A percentile compares a stretch with the other conserved stretches of the same genome.
Evolutionary conservation across 23 red algal genomes (phyloP).

Genomic region (Agarophyton chilense): DNA sequence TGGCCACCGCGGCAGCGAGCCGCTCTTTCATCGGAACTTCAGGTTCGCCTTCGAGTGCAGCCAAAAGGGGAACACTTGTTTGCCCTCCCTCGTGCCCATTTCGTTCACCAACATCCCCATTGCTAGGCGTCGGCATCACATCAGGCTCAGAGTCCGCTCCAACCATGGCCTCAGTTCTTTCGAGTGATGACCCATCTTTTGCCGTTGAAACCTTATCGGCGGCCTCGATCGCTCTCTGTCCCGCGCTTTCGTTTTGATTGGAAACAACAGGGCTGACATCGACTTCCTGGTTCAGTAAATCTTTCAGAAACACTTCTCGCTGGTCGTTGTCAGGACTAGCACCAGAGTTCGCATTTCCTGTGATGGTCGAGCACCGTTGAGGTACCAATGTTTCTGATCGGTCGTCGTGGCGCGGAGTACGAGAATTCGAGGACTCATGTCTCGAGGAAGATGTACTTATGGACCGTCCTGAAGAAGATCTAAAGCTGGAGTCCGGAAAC

Average conservation of each 20-base stretch:
- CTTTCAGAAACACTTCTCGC: background rate
- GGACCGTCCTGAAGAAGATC: background rate
- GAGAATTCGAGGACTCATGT: background rate
- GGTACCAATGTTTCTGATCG: background rate
- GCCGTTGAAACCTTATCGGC: background rate
- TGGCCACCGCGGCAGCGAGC: constrained; percentile 52
- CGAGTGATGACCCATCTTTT: background rate
- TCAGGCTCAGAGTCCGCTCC: background rate
- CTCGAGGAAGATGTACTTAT: background rate
- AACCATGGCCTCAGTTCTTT: background rate
- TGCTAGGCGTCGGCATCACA: background rate
- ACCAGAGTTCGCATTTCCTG: background rate
- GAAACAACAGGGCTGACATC: background rate
- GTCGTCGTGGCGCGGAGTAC: background rate
- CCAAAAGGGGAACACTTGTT: background rate
- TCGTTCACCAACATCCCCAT: no score
- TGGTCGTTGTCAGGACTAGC: background rate
- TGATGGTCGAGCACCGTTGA: background rate
- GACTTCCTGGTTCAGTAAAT: background rate
- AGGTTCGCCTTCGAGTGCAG: background rate
- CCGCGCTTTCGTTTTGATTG: background rate
- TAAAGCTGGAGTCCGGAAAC: constrained; percentile 27
- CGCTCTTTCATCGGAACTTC: constrained; percentile 50
- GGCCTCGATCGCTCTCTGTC: background rate
- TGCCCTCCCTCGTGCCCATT: background rate